These are phyloP conservation scores for Agaricales sp. DNA, from an alignment of 1,284 basidiomycete species.

Conservation along the genomic window DNA sequence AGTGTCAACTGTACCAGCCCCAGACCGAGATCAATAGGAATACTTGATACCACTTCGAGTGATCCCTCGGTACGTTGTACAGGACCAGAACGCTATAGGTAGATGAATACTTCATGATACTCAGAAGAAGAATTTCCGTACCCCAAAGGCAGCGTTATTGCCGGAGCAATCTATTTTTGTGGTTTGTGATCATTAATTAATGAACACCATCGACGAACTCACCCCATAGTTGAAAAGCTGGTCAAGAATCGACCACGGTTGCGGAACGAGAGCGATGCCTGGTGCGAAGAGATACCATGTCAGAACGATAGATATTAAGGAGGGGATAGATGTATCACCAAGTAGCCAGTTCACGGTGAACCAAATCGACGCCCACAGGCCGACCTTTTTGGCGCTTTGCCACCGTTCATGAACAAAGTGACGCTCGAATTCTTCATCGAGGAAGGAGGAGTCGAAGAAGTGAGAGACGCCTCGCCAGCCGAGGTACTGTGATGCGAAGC, in stretches of 20 bases:
- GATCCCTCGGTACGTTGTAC: background rate
- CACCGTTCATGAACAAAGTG: background rate
- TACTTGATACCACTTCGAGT: constrained; percentile 33
- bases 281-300: too few species aligned
- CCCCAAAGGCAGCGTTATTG: background rate
- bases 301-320: too few species aligned
- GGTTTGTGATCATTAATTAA: background rate
- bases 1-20: constrained; percentile 30
- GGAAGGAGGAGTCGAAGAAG: background rate
- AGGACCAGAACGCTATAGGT: constrained; percentile 25
- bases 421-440: background rate
- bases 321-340: background rate
- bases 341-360: background rate
- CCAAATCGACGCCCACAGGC: background rate
- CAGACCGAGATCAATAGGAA: constrained; percentile 39
- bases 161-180: background rate
- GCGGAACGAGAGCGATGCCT: constrained; percentile 30
- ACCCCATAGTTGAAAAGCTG: constrained; percentile 45
- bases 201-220: background rate
- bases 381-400: background rate
- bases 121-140: background rate
- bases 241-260: constrained; percentile 38
- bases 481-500: background rate
- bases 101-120: background rate
- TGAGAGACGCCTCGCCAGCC: background rate